phyloP scores from a whole-genome alignment of 2,329 filamentous ascomycete genomes.

The Botrytis porri region DNA sequence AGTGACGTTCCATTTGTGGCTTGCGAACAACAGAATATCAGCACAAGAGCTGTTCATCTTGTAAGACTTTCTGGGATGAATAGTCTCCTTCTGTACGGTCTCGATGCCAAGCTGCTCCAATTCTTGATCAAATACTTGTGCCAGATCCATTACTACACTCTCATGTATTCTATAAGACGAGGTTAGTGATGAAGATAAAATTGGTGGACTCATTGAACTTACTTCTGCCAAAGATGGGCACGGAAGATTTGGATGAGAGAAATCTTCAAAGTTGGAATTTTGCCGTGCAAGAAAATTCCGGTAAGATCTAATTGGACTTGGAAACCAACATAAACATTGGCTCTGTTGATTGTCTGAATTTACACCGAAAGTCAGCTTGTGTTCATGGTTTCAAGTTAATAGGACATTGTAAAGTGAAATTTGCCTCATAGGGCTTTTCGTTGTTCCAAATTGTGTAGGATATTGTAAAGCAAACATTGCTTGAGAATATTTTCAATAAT shows the following conservation, averaged over 20 bases:
- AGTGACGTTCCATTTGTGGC: conserved; percentile 98
- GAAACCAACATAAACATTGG: conserved; percentile 99
- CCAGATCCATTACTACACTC: conserved; percentile 97
- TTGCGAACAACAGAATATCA: conserved; percentile 93
- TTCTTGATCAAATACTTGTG: conserved; percentile 97
- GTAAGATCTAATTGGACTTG: conserved; percentile 97
- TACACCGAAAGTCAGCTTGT: neutral
- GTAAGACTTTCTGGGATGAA: conserved; percentile 98
- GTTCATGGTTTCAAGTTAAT: neutral
- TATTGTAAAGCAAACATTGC: neutral
- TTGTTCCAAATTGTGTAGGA: neutral
- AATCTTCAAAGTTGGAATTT: conserved; percentile 97
- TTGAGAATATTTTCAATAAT: neutral
- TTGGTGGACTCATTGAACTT: neutral
- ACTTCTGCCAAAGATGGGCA: conserved; percentile 98
- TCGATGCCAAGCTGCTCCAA: conserved; percentile 94
- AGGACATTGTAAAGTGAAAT: neutral
- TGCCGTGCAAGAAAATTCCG: conserved; percentile 97
- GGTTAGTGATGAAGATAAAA: neutral
- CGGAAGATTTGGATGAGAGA: conserved; percentile 99
- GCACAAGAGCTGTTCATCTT: conserved; percentile 99
- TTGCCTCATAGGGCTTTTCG: neutral
- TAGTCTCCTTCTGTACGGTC: conserved; percentile 97
- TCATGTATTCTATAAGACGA: conserved; percentile 67
- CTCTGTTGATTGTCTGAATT: conserved; percentile 78